A percentile compares a stretch with the other conserved stretches of the same genome.
These are phyloP conservation scores for Komagataea norvegica DNA, from an alignment of 1,139 yeast species.

Conservation along the genomic window DNA sequence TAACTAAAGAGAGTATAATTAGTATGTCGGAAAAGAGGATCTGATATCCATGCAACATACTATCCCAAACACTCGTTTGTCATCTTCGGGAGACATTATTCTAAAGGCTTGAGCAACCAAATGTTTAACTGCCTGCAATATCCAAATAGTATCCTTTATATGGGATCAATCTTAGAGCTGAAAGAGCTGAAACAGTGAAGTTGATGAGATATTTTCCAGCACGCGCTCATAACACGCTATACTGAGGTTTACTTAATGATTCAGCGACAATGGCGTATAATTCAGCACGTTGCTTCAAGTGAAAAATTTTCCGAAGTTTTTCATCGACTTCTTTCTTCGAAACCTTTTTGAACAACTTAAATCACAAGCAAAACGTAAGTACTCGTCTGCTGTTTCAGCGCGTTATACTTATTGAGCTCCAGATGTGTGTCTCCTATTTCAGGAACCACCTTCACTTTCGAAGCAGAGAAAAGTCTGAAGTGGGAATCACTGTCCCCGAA, in stretches of 20 bases:
- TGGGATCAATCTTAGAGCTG: no score
- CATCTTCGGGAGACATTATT: slow-evolving; percentile 13
- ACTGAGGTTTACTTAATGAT: slow-evolving; percentile 8
- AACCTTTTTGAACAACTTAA: slow-evolving; percentile 1
- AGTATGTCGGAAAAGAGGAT: slow-evolving; percentile 17
- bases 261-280: no score
- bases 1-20: slow-evolving; percentile 15
- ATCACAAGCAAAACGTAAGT: slow-evolving; percentile 4
- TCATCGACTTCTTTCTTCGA: not conserved
- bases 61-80: slow-evolving; percentile 15
- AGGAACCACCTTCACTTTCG: slow-evolving; percentile 1
- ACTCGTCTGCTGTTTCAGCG: no score
- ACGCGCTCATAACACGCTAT: not conserved
- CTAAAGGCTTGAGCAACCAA: no score
- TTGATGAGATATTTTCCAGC: not conserved
- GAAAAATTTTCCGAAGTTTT: slow-evolving; percentile 5
- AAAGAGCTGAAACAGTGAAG: no score
- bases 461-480: slow-evolving; percentile 18
- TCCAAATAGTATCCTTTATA: no score
- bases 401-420: slow-evolving; percentile 17
- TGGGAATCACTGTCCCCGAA: slow-evolving; percentile 25
- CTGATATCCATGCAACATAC: slow-evolving; percentile 10
- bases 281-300: not conserved
- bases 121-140: no score
- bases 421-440: slow-evolving; percentile 9